phyloP scores from a whole-genome alignment of 179 eudicot genomes.

The Beta corolliflora region DNA sequence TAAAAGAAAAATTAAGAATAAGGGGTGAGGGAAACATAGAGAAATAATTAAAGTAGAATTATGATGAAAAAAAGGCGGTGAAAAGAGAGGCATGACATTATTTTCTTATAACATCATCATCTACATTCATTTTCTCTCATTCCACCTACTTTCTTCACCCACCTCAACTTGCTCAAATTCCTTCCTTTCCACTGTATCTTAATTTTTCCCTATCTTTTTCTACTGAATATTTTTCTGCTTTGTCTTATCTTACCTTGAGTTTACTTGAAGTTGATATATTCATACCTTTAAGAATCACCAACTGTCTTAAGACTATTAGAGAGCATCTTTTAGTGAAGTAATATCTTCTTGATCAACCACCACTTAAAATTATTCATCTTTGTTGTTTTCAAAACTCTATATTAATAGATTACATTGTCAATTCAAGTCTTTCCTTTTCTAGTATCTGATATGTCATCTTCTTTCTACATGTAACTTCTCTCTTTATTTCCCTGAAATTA shows the following conservation, averaged over 20 bases:
- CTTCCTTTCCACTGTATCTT: constrained; percentile 10
- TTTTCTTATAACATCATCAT: constrained; percentile 32
- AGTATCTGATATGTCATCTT: neutral
- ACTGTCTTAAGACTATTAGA: constrained; percentile 4
- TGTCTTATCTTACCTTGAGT: constrained; percentile 28
- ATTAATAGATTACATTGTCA: neutral
- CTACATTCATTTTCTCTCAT: constrained; percentile 31
- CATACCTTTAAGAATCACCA: constrained; percentile 28
- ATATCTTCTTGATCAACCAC: constrained; percentile 14
- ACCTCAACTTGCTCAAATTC: constrained; percentile 41
- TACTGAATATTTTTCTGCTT: constrained; percentile 11
- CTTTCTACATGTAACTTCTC: neutral
- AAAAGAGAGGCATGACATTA: constrained; percentile 14
- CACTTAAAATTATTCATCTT: neutral
- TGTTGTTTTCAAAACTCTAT: neutral
- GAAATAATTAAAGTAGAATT: neutral
- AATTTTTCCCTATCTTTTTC: constrained; percentile 8
- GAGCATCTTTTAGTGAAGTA: constrained; percentile 1
- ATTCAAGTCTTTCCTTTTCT: neutral
- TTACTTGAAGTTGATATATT: constrained; percentile 27
- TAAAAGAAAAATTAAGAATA: neutral
- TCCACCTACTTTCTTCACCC: constrained; percentile 48
- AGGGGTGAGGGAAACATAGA: neutral
- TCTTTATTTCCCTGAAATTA: neutral
- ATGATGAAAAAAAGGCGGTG: constrained; percentile 6